Evolutionary conservation across 441 rosid genomes (phyloP).

Genomic region (Eutrema salsugineum): DNA sequence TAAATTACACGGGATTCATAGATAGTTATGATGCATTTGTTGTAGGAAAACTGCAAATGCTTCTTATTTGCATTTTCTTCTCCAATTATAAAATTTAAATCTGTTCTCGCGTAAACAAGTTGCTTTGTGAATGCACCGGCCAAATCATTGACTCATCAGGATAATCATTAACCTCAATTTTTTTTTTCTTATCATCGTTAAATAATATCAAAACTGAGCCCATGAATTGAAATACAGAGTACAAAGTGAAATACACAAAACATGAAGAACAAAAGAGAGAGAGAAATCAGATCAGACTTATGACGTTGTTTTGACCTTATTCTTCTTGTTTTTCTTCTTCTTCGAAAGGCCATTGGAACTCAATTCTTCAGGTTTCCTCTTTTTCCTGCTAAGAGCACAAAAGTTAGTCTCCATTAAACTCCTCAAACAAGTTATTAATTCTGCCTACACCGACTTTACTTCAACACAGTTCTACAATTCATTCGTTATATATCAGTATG

Average conservation of each 20-base stretch:
- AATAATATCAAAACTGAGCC: constrained; percentile 5
- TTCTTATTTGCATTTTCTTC: constrained; percentile 10
- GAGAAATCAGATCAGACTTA: constrained; percentile 10
- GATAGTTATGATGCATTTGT: constrained; percentile 20
- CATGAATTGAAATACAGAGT: not conserved
- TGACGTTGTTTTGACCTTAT: not conserved
- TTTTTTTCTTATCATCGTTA: too few relatives aligned
- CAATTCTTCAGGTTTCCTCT: constrained; percentile 69
- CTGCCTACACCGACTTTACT: not conserved
- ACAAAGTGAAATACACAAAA: not conserved
- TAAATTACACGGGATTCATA: constrained; percentile 17
- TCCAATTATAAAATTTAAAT: not conserved
- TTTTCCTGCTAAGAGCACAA: constrained; percentile 47
- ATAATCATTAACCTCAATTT: not conserved
- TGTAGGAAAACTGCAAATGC: constrained; percentile 14
- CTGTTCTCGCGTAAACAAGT: not conserved
- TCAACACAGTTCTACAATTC: not conserved
- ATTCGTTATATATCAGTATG: not conserved
- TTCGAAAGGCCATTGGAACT: constrained; percentile 62
- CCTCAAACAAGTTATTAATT: not conserved
- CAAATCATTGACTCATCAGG: not conserved
- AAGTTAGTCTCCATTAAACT: not conserved
- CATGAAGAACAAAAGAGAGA: not conserved
- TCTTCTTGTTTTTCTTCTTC: constrained; percentile 64
- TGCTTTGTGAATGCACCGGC: not conserved